A percentile compares a stretch with the other conserved stretches of the same genome.
phyloP scores from a whole-genome alignment of 495 filamentous ascomycete genomes.

The Hypoxylon trugodes region DNA sequence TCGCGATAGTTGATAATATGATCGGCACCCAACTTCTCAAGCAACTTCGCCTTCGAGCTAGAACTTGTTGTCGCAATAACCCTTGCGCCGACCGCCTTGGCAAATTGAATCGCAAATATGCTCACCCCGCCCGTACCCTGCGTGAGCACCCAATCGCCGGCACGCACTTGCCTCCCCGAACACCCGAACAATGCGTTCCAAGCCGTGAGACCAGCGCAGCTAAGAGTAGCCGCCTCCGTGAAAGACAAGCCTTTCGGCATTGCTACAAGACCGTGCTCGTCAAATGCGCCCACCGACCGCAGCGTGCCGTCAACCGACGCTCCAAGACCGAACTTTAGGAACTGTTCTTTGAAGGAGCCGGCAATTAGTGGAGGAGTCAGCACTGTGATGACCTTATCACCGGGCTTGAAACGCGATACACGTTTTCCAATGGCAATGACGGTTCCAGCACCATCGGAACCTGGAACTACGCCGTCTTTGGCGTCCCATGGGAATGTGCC shows the following conservation, averaged over 20 bases:
- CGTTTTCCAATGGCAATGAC: slow-evolving; percentile 66
- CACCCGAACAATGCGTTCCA: slow-evolving; percentile 52
- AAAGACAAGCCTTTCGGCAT: slow-evolving; percentile 33
- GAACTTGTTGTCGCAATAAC: slow-evolving; percentile 55
- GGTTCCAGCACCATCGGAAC: slow-evolving; percentile 71
- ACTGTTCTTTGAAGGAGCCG: slow-evolving; percentile 13
- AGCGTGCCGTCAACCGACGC: slow-evolving; percentile 33
- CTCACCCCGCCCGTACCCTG: slow-evolving; percentile 50
- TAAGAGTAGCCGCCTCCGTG: slow-evolving; percentile 34
- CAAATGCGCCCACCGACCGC: slow-evolving; percentile 32
- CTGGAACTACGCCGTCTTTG: slow-evolving; percentile 62
- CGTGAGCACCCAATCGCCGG: slow-evolving; percentile 43
- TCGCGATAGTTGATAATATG: slow-evolving; percentile 67
- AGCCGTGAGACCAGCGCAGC: slow-evolving; percentile 44
- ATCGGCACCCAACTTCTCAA: slow-evolving; percentile 58
- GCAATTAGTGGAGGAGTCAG: slow-evolving; percentile 31
- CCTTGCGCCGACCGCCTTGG: slow-evolving; percentile 46
- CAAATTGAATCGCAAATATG: slow-evolving; percentile 49
- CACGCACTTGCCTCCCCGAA: slow-evolving; percentile 7
- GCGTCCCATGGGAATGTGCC: slow-evolving; percentile 47
- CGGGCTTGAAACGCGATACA: slow-evolving; percentile 65
- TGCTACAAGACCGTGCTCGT: slow-evolving; percentile 38
- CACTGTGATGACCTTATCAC: slow-evolving; percentile 46
- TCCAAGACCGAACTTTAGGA: slow-evolving; percentile 28
- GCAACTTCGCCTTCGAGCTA: slow-evolving; percentile 42